Base-by-base conservation (phyloP, 2,329 filamentous ascomycete species). In the Verticillium zaregamsianum region DNA sequence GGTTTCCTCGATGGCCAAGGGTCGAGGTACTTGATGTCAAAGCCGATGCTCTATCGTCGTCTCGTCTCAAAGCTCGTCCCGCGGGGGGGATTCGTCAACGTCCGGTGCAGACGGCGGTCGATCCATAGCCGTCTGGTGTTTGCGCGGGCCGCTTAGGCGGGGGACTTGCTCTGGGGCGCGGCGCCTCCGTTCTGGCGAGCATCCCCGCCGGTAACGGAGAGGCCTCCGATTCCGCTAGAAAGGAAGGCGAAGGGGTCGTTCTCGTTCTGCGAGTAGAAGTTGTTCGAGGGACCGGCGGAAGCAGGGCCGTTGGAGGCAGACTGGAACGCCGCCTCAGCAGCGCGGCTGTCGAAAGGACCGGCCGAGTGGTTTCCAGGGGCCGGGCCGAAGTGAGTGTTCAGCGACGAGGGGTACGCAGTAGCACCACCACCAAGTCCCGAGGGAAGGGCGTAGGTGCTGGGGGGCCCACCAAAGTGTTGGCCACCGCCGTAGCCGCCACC, bases 321-420 rank as follows among this genome's bases (percentile, higher is more conserved):
- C 73, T 92, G 91, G 82, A 99, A 99, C 31, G 95, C 94, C 64
- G 93, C 93, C 79, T 98, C 94, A 17, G 94, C 92, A 65, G 92
- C 91, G 65, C 93, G 91, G 80, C 93, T 96, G 73, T 97, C 93
- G 71, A 99, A 98, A 5, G 90, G 90, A 14, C 92, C 91, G 52
- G 90, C 90, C 28, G 91, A 90, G 76, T 95, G 92, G 68, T 92
- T 89, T 59, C 89, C 87, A 45, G 89, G 90, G 61, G 88, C 88
- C 54, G 90, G 89, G 62, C 88, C 88, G 66, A 89, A 97, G 69
- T 93, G 90, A 40, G 90, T 91, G 74, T 92, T 91, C 77, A 97
- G 86, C 2, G 91, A 84, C 37, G 90, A 83, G 59, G 91, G 90
- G 71, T 97, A 97, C 2, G 88, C 88, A 61, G 88, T 90, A 39